Conservation (phyloP, 441 rosid species). For the Gossypium trilobum region DNA sequence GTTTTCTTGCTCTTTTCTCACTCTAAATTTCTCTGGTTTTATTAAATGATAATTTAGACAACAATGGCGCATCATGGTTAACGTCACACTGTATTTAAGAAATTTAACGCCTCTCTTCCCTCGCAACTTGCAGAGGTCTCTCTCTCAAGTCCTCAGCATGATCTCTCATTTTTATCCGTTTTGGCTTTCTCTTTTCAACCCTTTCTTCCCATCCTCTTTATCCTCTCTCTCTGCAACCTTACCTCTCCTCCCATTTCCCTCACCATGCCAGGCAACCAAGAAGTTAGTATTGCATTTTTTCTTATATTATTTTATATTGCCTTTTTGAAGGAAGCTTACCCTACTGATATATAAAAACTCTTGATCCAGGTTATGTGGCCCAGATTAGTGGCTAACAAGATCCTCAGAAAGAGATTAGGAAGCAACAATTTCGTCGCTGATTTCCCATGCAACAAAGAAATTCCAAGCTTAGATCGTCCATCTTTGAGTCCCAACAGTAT, state of each 20-base stretch:
- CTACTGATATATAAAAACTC: too few relatives aligned
- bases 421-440: slow-evolving; percentile 73
- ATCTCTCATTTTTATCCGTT: slow-evolving; percentile 18
- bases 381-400: slow-evolving; percentile 61
- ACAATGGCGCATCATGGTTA: slow-evolving; percentile 22
- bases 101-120: slow-evolving; percentile 22
- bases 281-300: slow-evolving; percentile 28
- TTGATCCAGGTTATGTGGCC: slow-evolving; percentile 70
- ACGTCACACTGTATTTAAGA: slow-evolving; percentile 30
- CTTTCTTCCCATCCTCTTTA: neutral
- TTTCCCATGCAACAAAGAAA: slow-evolving; percentile 33
- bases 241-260: slow-evolving; percentile 4
- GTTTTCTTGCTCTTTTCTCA: slow-evolving; percentile 9
- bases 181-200: slow-evolving; percentile 16
- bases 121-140: slow-evolving; percentile 47
- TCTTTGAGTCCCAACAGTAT: neutral
- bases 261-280: slow-evolving; percentile 37
- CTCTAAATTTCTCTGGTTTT: neutral
- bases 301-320: neutral
- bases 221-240: neutral
- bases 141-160: slow-evolving; percentile 30
- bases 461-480: neutral
- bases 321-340: too few relatives aligned
- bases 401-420: slow-evolving; percentile 51
- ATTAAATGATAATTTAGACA: neutral